phyloP scores from a whole-genome alignment of 257 asterid species.

The Petunia secreta region DNA sequence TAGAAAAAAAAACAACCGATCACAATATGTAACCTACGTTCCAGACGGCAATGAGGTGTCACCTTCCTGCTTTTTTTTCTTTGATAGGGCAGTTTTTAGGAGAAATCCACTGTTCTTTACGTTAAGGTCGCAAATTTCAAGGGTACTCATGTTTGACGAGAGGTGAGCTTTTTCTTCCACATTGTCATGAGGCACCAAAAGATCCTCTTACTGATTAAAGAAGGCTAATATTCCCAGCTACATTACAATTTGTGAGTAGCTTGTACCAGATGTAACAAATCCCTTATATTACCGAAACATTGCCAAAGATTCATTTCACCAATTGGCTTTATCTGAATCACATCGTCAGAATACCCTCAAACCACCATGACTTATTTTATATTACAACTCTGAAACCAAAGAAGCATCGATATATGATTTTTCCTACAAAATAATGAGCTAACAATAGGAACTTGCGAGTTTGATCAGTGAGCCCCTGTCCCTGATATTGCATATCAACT shows the following conservation, averaged over 20 bases:
- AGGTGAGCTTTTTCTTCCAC: neutral
- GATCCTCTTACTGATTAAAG: conserved; percentile 2
- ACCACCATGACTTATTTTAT: neutral
- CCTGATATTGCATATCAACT: conserved; percentile 1
- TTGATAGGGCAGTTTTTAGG: neutral
- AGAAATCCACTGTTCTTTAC: neutral
- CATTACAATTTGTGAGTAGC: neutral
- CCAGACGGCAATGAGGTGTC: neutral
- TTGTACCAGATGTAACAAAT: neutral
- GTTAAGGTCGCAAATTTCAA: neutral
- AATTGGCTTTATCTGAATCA: neutral
- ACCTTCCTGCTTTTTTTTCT: neutral
- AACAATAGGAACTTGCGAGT: conserved; percentile 14
- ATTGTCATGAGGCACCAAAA: conserved; percentile 9
- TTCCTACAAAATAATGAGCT: conserved; percentile 1
- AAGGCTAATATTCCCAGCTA: conserved; percentile 3
- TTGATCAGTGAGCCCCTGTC: conserved; percentile 11
- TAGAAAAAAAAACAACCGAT: conserved; percentile 18
- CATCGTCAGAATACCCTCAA: neutral
- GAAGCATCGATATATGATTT: neutral
- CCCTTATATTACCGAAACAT: neutral
- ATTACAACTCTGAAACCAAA: conserved; percentile 4
- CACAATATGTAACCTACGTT: neutral
- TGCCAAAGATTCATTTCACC: neutral
- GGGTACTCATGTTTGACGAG: neutral